Evolutionary conservation across 2,329 filamentous ascomycete genomes (phyloP).

Genomic region (Hymenoscyphus fraxineus): DNA sequence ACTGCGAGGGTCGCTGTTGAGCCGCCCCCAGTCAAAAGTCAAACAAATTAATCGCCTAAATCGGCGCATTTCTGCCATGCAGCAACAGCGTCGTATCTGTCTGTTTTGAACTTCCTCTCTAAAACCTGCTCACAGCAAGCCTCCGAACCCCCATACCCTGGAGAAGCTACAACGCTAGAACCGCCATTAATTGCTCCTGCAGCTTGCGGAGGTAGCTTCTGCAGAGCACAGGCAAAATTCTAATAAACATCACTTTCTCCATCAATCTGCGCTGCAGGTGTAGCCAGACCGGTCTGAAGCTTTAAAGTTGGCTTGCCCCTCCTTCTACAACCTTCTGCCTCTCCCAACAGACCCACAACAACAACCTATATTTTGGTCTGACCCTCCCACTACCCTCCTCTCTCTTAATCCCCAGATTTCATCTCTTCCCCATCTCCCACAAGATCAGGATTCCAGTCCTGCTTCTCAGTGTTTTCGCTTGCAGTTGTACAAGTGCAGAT

Average conservation of each 20-base stretch:
- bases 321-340: background rate
- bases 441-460: background rate
- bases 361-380: background rate
- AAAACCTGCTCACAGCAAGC: constrained; percentile 1
- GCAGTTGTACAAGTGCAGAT: background rate
- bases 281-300: background rate
- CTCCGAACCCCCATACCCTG: background rate
- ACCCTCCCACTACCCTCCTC: background rate
- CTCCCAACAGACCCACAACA: background rate
- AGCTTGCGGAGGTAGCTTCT: background rate
- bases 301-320: background rate
- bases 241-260: background rate
- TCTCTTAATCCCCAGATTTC: background rate
- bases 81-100: background rate
- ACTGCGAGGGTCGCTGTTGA: background rate
- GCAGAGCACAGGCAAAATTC: background rate
- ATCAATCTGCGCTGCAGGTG: background rate
- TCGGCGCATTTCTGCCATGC: background rate
- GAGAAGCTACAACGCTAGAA: background rate
- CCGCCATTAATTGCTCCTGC: background rate
- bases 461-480: background rate
- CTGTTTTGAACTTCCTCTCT: background rate
- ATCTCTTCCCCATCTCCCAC: background rate
- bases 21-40: background rate
- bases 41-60: background rate